Base-by-base conservation (phyloP, 2,329 filamentous ascomycete genomes). In the Zymoseptoria passerinii region DNA sequence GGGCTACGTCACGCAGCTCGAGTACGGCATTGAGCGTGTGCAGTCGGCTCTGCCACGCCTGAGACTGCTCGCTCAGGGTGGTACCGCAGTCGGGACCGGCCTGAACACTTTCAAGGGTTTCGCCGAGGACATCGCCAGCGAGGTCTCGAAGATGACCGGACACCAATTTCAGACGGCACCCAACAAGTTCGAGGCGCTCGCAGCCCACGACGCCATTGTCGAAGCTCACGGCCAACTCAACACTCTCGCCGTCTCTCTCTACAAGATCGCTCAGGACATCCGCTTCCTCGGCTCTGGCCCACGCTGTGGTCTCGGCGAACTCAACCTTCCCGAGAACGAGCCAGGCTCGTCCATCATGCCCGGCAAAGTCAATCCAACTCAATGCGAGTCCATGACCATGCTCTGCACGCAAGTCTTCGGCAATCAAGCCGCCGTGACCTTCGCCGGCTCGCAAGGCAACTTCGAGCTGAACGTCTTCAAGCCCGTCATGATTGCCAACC, bases 401-500 rank as follows among this genome's bases (percentile, higher is more conserved):
- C 81, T 97, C 61, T 96, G 92, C 80, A 85, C 90, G 19, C 94
- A 99, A 77, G 92, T 99, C 62, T 96, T 97, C 83, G 94, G 94
- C 71, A 99, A 99, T 82, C 86, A 97, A 73, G 88, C 91, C 56
- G 90, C 94, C 44, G 86, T 90, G 61, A 96, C 92, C 28, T 90
- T 97, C 69, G 90, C 91, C 63, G 94, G 92, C 72, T 95, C 95
- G 80, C 95, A 94, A 79, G 94, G 94, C 66, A 95, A 97, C 79
- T 99, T 99, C 69, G 94, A 97, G 78, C 84, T 99, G 67, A 99
- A 97, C 77, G 94, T 97, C 57, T 99, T 96, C 85, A 97, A 97
- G 83, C 94, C 94, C 50, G 84, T 97, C 59, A 83, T 99, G 74
- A 97, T 97, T 77, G 84, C 88, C 76, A 97, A 97, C 79, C 80